Conservation (phyloP, 768 basidiomycete genomes). For the Pulveroboletus sp. region DNA sequence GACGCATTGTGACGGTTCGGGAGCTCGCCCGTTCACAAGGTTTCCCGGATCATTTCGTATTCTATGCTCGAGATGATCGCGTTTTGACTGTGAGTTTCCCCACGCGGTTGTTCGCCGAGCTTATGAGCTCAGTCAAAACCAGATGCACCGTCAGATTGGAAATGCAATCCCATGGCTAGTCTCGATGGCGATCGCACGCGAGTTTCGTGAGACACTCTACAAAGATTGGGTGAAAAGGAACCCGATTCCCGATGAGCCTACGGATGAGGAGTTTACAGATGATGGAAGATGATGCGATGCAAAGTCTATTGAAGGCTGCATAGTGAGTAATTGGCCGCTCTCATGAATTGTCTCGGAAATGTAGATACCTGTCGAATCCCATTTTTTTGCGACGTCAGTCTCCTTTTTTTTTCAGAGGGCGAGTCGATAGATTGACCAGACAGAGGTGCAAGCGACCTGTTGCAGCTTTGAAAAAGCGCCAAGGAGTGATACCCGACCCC, state of each 20-base stretch:
- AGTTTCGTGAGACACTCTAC: slow-evolving; percentile 49
- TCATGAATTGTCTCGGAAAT: neutral
- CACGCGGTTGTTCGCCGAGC: neutral
- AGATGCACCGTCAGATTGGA: slow-evolving; percentile 81
- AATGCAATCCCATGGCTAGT: slow-evolving; percentile 75
- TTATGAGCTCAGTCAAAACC: slow-evolving; percentile 1
- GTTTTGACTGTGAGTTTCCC: slow-evolving; percentile 53
- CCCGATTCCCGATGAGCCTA: slow-evolving; percentile 15
- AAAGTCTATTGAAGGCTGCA: slow-evolving; percentile 26
- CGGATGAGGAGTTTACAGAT: slow-evolving; percentile 31
- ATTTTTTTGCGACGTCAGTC: neutral
- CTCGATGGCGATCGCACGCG: slow-evolving; percentile 57
- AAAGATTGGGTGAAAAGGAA: slow-evolving; percentile 43
- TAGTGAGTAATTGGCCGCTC: neutral
- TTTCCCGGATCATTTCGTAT: slow-evolving; percentile 71
- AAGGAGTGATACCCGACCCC: no score
- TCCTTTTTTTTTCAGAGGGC: neutral
- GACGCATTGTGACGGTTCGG: slow-evolving; percentile 66
- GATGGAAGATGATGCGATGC: slow-evolving; percentile 18
- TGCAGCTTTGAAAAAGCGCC: neutral
- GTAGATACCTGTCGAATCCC: neutral
- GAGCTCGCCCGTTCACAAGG: slow-evolving; percentile 80
- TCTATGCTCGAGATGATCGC: slow-evolving; percentile 46
- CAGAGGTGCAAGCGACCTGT: neutral
- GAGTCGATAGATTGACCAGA: neutral